phyloP scores from a whole-genome alignment of 306 rosid species.

The Lathyrus oleraceus region DNA sequence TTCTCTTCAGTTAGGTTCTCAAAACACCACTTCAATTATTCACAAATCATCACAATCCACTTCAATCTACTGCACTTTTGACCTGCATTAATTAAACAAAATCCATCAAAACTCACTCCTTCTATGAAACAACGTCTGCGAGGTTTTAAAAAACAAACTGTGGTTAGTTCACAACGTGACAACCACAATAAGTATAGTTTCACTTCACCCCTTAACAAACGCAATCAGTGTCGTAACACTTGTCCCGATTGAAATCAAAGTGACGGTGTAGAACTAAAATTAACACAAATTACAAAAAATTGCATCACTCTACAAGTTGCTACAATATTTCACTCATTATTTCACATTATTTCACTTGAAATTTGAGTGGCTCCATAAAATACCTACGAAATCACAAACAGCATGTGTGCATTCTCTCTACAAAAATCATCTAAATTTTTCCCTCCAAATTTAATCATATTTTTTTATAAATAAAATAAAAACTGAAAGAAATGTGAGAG shows the following conservation, averaged over 20 bases:
- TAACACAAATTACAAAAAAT: too few relatives aligned
- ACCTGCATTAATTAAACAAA: constrained; percentile 47
- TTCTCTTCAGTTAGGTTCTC: constrained; percentile 68
- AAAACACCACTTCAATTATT: constrained; percentile 61
- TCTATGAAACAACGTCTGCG: not conserved
- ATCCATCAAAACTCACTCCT: constrained; percentile 6
- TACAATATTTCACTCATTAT: not conserved
- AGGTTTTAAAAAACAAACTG: too few relatives aligned
- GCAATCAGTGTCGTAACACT: too few relatives aligned
- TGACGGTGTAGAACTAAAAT: too few relatives aligned
- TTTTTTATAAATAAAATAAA: not conserved
- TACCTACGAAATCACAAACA: not conserved
- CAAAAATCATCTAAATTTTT: not conserved
- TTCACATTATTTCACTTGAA: not conserved
- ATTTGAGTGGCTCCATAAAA: not conserved
- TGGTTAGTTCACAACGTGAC: too few relatives aligned
- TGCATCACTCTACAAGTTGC: not conserved
- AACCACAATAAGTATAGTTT: too few relatives aligned
- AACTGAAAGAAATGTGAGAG: not conserved
- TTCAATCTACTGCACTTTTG: constrained; percentile 79
- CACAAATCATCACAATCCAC: constrained; percentile 46
- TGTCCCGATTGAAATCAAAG: too few relatives aligned
- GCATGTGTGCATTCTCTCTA: not conserved
- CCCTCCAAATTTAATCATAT: not conserved
- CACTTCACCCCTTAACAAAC: too few relatives aligned